A percentile compares a stretch with the other conserved stretches of the same genome.
Conservation (phyloP, 2,329 filamentous ascomycete species). For the Xylariales sp. region DNA sequence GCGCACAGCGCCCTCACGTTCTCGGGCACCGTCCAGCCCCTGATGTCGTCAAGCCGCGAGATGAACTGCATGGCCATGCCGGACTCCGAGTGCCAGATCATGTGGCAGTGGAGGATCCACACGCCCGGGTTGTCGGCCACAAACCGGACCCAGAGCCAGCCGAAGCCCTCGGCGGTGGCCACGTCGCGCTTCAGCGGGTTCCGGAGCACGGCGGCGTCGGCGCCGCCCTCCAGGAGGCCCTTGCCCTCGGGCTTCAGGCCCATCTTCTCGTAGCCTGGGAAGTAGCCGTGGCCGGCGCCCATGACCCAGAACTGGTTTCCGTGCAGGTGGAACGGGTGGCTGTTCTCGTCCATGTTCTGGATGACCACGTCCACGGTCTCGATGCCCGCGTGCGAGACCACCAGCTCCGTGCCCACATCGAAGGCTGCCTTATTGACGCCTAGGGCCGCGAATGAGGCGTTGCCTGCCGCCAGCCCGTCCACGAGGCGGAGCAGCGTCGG, state of each 20-base stretch:
- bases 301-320: constrained; percentile 55
- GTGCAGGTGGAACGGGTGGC: constrained; percentile 65
- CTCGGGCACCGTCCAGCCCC: constrained; percentile 35
- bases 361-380: constrained; percentile 55
- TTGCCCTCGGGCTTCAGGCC: constrained; percentile 25
- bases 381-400: constrained; percentile 48
- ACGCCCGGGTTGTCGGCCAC: constrained; percentile 46
- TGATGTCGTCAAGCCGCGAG: constrained; percentile 41
- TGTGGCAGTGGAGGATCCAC: constrained; percentile 36
- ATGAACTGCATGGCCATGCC: constrained; percentile 37
- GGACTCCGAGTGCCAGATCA: constrained; percentile 31
- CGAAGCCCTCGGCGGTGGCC: constrained; percentile 39
- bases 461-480: constrained; percentile 34
- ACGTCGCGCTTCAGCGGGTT: constrained; percentile 46
- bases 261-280: constrained; percentile 36
- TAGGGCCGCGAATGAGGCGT: constrained; percentile 43
- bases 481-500: constrained; percentile 49
- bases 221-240: constrained; percentile 27
- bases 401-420: constrained; percentile 37
- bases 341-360: constrained; percentile 58
- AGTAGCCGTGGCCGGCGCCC: constrained; percentile 59
- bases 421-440: constrained; percentile 49
- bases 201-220: constrained; percentile 25
- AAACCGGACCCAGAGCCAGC: constrained; percentile 44
- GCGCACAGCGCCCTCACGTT: constrained; percentile 42